Percentiles rank a stretch among this genome's conserved stretches.
Conservation (phyloP, 805 yeast species). For the Monosporozyma solicola region DNA sequence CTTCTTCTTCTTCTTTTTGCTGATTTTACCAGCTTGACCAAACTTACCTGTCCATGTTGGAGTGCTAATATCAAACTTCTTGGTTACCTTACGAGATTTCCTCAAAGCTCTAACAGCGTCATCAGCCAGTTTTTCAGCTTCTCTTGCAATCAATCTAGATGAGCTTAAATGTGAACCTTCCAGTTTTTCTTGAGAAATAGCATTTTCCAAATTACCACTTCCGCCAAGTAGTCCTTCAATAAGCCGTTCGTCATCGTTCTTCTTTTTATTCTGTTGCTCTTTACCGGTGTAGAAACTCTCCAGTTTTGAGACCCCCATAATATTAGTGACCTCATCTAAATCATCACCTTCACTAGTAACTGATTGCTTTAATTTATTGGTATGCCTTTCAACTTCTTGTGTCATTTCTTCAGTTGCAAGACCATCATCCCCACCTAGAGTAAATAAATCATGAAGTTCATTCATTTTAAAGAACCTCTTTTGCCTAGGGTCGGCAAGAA, state of each 20-base stretch:
- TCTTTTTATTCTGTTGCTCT: slow-evolving; percentile 32
- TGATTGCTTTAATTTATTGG: slow-evolving; percentile 30
- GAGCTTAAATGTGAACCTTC: slow-evolving; percentile 38
- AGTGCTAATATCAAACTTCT: slow-evolving; percentile 49
- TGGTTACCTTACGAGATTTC: slow-evolving; percentile 41
- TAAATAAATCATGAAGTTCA: slow-evolving; percentile 82
- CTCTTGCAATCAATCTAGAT: slow-evolving; percentile 38
- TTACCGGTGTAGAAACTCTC: slow-evolving; percentile 52
- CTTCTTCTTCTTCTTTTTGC: slow-evolving; percentile 11
- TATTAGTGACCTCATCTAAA: slow-evolving; percentile 49
- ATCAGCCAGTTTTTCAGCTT: slow-evolving; percentile 50
- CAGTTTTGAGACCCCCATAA: slow-evolving; percentile 66
- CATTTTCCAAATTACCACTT: slow-evolving; percentile 51
- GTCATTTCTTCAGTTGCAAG: slow-evolving; percentile 29
- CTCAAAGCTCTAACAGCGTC: slow-evolving; percentile 48
- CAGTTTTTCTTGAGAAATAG: slow-evolving; percentile 71
- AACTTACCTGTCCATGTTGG: slow-evolving; percentile 97
- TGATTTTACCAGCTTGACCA: slow-evolving; percentile 69
- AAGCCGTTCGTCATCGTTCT: slow-evolving; percentile 50
- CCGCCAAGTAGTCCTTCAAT: slow-evolving; percentile 69
- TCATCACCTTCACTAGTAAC: slow-evolving; percentile 49
- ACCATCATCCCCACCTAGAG: slow-evolving; percentile 63
- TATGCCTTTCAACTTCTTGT: slow-evolving; percentile 53
- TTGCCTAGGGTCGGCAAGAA: slow-evolving; percentile 91
- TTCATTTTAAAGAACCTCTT: slow-evolving; percentile 85